Conservation (phyloP, 1,284 basidiomycete genomes). For the Heimioporus punctisporus region DNA sequence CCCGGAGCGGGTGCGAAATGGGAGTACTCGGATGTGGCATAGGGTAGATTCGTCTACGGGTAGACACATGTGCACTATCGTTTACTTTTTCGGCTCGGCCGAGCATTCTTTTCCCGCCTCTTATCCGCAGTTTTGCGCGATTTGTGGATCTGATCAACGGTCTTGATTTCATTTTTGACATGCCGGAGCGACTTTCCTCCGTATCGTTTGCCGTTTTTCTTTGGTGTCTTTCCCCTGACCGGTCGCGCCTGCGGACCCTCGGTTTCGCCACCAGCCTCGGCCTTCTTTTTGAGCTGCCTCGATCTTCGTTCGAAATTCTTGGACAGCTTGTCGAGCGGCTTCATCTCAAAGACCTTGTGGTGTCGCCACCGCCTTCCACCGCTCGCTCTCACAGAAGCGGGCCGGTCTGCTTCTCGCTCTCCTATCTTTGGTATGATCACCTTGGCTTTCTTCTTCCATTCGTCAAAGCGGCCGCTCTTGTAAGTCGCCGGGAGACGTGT, state of each 20-base stretch:
- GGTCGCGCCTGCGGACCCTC: constrained; percentile 14
- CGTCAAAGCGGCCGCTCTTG: constrained; percentile 92
- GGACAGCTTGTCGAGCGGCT: constrained; percentile 71
- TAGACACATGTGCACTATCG: constrained; percentile 35
- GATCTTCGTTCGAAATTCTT: constrained; percentile 74
- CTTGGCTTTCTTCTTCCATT: constrained; percentile 88
- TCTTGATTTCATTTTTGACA: constrained; percentile 83
- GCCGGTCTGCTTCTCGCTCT: constrained; percentile 52
- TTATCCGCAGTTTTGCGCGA: constrained; percentile 63
- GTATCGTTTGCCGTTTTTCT: constrained; percentile 42
- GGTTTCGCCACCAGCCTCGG: constrained; percentile 25
- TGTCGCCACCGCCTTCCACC: constrained; percentile 70
- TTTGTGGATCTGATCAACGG: constrained; percentile 84
- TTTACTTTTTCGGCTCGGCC: constrained; percentile 57
- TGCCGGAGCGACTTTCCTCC: constrained; percentile 60
- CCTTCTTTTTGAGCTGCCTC: constrained; percentile 61
- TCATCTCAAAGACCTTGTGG: constrained; percentile 58
- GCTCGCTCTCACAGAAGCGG: constrained; percentile 30
- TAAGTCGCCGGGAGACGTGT: constrained; percentile 93
- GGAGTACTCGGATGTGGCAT: constrained; percentile 57
- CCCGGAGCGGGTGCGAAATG: constrained; percentile 71
- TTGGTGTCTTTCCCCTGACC: constrained; percentile 17
- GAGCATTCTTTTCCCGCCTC: constrained; percentile 75
- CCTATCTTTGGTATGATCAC: constrained; percentile 79
- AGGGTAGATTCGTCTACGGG: constrained; percentile 2